Base-by-base conservation (phyloP, 805 yeast species). In the Candida nanaspora region DNA sequence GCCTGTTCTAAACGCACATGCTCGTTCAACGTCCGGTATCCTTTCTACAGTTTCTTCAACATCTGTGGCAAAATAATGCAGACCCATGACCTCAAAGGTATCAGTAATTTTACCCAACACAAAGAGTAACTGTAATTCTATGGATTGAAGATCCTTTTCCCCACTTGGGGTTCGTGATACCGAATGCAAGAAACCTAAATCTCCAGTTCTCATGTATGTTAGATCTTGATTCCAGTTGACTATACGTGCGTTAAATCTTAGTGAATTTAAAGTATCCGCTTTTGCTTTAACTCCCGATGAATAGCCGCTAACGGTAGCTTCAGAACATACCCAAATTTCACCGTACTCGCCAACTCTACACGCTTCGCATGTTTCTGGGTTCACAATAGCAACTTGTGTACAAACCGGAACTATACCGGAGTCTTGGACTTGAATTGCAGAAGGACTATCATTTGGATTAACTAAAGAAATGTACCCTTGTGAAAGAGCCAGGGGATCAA, bases 351-450 rank as follows among this genome's bases (percentile, higher is more conserved):
- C 97, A 39, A 80, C 81, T 43, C 74, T 77, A 56, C 98, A 91
- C 11, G 88, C 66, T 40, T 69, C 66, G 35, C 74, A 61, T 0
- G 97, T 91, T 56, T 93, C 97, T 1, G 98, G 98, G 49, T 93
- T 93, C 3, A 93, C 97, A 44, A 93, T 84, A 11, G 95, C 93
- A 27, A 93, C 77, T 54, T 89, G 95, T 0, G 98, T 86, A 56
- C 95, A 86, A 8, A 88, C 89, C 1, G 97, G 94, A 0, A 89
- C 97, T 71, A 91, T 84, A 11, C 99, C 99, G 0, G 95, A 86
- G 54, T 93, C 98, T 55, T 88, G 96, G 8, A 93, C 63, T 42
- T 80, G 82, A 39, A 93, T 64, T 0, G 88, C 86, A 48, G 74
- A 71, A 4, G 85, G 80, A 21, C 70, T 70, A 46, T 78, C 83